These are phyloP conservation scores for Suhomyces xylopsoci DNA, from an alignment of 805 yeast genomes.

Conservation along the genomic window DNA sequence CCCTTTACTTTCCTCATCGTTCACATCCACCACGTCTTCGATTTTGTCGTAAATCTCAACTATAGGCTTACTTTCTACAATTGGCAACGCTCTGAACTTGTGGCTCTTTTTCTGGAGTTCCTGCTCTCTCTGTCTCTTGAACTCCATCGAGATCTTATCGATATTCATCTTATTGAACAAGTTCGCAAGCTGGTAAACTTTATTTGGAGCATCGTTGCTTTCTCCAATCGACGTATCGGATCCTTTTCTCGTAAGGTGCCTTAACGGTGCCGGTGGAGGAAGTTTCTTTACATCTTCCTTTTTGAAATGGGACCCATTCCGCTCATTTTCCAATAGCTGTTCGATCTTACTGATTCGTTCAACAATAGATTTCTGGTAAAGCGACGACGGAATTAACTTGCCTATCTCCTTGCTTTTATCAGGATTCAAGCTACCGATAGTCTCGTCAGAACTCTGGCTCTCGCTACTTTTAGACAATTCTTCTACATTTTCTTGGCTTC, in stretches of 20 bases:
- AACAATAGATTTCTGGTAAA: constrained; percentile 19
- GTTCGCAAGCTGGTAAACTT: constrained; percentile 62
- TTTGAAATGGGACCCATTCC: constrained; percentile 4
- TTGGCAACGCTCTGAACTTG: constrained; percentile 65
- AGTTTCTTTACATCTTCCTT: constrained; percentile 8
- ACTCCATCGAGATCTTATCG: constrained; percentile 78
- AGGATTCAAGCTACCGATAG: not conserved
- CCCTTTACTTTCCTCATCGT: constrained; percentile 13
- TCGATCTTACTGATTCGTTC: constrained; percentile 14
- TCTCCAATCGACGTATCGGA: constrained; percentile 5
- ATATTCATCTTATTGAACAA: constrained; percentile 74
- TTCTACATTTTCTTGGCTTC: not conserved
- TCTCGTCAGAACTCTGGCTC: not conserved
- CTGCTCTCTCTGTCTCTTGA: constrained; percentile 79
- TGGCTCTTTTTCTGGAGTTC: constrained; percentile 63
- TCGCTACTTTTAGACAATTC: not conserved
- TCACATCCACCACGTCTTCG: constrained; percentile 75
- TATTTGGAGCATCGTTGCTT: constrained; percentile 12
- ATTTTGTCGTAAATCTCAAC: constrained; percentile 89
- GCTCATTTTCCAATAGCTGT: constrained; percentile 13
- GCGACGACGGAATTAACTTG: constrained; percentile 20
- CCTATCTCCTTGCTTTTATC: constrained; percentile 11
- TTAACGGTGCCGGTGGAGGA: constrained; percentile 15
- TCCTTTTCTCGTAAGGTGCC: constrained; percentile 10
- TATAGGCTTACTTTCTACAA: constrained; percentile 75